These are phyloP conservation scores for Xylariaceae sp. DNA, from an alignment of 2,329 filamentous ascomycete species.

Conservation along the genomic window DNA sequence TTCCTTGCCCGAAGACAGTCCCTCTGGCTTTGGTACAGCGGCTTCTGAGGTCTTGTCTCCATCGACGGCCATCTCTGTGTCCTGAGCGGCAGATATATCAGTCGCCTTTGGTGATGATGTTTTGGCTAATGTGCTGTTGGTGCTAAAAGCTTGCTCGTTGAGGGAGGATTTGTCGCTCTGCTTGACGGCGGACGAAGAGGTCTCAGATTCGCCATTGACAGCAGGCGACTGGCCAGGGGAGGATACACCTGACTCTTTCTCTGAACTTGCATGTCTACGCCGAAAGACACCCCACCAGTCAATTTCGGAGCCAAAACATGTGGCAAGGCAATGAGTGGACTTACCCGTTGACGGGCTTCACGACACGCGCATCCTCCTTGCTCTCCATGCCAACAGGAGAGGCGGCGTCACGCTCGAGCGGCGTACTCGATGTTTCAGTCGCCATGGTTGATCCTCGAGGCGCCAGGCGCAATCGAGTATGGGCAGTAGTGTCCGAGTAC, in stretches of 20 bases:
- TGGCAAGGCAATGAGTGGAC: conserved; percentile 32
- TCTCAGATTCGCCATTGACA: conserved; percentile 24
- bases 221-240: conserved; percentile 18
- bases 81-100: conserved; percentile 5
- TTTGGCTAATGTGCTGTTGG: conserved; percentile 21
- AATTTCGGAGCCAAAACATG: too few species aligned
- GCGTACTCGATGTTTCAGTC: conserved; percentile 29
- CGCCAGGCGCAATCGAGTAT: conserved; percentile 8
- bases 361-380: conserved; percentile 46
- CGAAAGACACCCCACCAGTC: neutral
- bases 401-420: conserved; percentile 23
- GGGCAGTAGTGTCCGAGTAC: conserved; percentile 2
- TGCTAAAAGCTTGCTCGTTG: conserved; percentile 24
- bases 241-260: conserved; percentile 10
- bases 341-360: conserved; percentile 54
- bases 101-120: conserved; percentile 13
- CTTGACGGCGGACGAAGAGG: neutral
- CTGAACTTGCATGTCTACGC: conserved; percentile 20
- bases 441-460: conserved; percentile 31
- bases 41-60: conserved; percentile 7
- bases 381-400: conserved; percentile 34
- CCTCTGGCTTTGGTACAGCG: conserved; percentile 3
- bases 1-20: conserved; percentile 11
- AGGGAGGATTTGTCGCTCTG: conserved; percentile 12
- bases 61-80: conserved; percentile 21